Conservation (phyloP, 495 filamentous ascomycete species). For the Aspergillus homomorphus region DNA sequence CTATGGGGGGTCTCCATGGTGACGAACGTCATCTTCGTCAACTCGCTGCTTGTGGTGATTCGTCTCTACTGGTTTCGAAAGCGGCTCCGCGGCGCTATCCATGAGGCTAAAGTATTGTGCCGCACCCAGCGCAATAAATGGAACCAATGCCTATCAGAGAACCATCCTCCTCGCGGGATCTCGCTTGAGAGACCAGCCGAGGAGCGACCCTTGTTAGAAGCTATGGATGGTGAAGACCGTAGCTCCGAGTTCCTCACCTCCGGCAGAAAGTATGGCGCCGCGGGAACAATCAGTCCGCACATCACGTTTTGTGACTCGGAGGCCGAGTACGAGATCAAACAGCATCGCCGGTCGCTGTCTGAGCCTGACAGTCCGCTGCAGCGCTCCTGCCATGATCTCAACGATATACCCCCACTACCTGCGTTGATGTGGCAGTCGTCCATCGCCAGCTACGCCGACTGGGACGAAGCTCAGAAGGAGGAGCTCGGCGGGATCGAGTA, state of each 20-base stretch:
- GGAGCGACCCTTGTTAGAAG: conserved; percentile 8
- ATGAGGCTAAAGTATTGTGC: conserved; percentile 37
- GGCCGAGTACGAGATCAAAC: conserved; percentile 9
- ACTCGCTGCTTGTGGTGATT: conserved; percentile 78
- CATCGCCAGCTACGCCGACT: conserved; percentile 23
- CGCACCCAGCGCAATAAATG: conserved; percentile 21
- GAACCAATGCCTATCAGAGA: conserved; percentile 41
- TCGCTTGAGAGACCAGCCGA: conserved; percentile 1
- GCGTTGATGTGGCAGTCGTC: conserved; percentile 21
- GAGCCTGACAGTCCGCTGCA: conserved; percentile 33
- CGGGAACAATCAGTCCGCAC: conserved; percentile 31
- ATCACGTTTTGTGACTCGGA: conserved; percentile 47
- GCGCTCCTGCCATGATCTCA: conserved; percentile 8
- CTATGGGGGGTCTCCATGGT: conserved; percentile 63
- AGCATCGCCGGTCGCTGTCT: conserved; percentile 9
- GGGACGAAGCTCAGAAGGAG: conserved; percentile 68
- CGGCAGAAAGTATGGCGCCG: conserved; percentile 8
- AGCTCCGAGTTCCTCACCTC: not conserved
- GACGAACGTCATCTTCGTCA: conserved; percentile 79
- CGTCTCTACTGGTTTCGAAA: conserved; percentile 91
- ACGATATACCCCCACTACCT: conserved; percentile 7
- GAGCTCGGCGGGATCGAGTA: conserved; percentile 92
- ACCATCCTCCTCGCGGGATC: conserved; percentile 25
- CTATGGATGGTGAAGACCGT: conserved; percentile 19
- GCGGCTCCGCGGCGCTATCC: conserved; percentile 62